A percentile compares a stretch with the other conserved stretches of the same genome.
These are phyloP conservation scores for Claviceps capensis DNA, from an alignment of 2,329 filamentous ascomycete genomes.

Conservation along the genomic window DNA sequence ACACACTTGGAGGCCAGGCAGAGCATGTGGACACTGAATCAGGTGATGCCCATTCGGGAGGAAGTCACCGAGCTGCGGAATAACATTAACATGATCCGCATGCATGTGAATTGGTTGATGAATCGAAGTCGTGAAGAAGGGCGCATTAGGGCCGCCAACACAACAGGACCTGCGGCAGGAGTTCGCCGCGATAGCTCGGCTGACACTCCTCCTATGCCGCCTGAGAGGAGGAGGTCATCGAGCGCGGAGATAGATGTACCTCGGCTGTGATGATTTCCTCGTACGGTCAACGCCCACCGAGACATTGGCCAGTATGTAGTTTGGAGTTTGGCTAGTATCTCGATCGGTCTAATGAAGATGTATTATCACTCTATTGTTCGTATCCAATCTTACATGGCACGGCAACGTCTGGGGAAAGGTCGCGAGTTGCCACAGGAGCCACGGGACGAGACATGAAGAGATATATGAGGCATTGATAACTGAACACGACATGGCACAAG, in stretches of 20 bases:
- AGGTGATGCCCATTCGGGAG: conserved; percentile 47
- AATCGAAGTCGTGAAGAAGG: conserved; percentile 37
- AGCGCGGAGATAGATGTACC: conserved; percentile 25
- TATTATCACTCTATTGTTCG: neutral
- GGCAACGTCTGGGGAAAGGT: no score
- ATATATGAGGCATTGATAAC: neutral
- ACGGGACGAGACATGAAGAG: no score
- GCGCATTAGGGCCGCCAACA: conserved; percentile 24
- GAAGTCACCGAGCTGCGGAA: conserved; percentile 46
- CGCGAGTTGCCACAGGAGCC: no score
- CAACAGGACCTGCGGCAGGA: conserved; percentile 16
- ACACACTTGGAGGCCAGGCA: conserved; percentile 46
- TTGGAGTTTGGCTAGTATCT: no score
- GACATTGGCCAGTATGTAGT: no score
- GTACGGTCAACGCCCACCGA: no score
- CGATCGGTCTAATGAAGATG: no score
- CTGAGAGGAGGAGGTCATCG: conserved; percentile 24
- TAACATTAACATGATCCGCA: conserved; percentile 42
- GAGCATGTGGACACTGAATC: conserved; percentile 47
- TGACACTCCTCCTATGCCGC: conserved; percentile 14
- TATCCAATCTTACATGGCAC: neutral
- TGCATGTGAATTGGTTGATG: conserved; percentile 46
- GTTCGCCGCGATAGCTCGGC: conserved; percentile 19
- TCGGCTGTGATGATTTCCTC: conserved; percentile 14
- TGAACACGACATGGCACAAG: neutral